Base-by-base conservation (phyloP, 2,329 filamentous ascomycete genomes). In the Fusarium phyllophilum region DNA sequence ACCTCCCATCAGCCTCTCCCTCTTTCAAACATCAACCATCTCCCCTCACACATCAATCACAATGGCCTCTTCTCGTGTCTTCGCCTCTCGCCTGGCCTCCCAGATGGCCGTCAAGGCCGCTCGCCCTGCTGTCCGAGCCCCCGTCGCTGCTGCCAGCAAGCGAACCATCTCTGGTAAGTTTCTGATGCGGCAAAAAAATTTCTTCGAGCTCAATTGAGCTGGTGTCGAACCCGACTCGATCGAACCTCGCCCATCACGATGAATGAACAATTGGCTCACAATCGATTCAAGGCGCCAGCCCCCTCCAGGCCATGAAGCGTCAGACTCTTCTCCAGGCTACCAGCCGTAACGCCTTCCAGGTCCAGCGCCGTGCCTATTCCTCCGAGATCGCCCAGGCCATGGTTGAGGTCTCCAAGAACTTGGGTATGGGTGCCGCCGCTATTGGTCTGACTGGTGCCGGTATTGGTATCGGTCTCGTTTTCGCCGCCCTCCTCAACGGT, bases 401-500 rank as follows among this genome's bases (percentile, higher is more conserved):
- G 89, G 93, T 95, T 85, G 92, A 95, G 90, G 93, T 94, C 87
- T 95, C 93, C 86, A 93, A 94, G 91, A 95, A 95, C 92, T 85
- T 95, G 83, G 93, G 93, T 90, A 95, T 95, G 93, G 93, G 93
- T 86, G 89, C 91, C 81, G 94, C 94, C 83, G 94, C 94, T 88
- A 95, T 97, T 84, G 94, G 94, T 93, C 93, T 97, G 83, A 94
- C 93, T 84, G 93, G 93, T 92, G 93, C 93, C 84, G 93, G 94
- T 94, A 94, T 96, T 86, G 94, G 94, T 94, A 97, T 96, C 87
- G 94, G 94, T 90, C 91, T 96, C 84, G 94, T 97, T 84, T 97
- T 97, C 91, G 94, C 93, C 84, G 92, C 93, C 82, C 93, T 97
- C 84, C 90, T 97, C 84, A 92, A 93, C 87, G 91, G 91, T 88